Evolutionary conservation across 208 protist genomes (phyloP).

Genomic region (Entamoeba nuttalli): DNA sequence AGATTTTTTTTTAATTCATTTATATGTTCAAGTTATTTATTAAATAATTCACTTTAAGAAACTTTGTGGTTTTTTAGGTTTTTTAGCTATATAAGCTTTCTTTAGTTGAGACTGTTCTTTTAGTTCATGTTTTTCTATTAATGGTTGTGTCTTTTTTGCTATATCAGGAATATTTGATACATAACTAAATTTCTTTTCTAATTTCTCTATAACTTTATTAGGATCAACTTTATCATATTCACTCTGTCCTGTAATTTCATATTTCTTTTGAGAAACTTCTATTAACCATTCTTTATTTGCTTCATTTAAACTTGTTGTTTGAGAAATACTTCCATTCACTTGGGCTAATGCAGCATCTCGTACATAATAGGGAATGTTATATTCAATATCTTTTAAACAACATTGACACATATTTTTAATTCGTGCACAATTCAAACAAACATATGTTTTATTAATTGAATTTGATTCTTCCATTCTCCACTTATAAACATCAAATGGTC

Average conservation of each 20-base stretch:
- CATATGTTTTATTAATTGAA: slow-evolving; percentile 52
- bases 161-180: not conserved
- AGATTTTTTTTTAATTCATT: too few species aligned
- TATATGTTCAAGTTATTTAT: too few species aligned
- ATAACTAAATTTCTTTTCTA: not conserved
- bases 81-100: not conserved
- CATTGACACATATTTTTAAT: slow-evolving; percentile 65
- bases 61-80: not conserved
- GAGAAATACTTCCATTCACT: not conserved
- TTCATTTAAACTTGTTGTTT: not conserved
- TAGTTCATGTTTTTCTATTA: not conserved
- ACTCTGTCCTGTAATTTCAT: not conserved
- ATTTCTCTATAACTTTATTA: not conserved
- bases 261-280: not conserved
- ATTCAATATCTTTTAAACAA: slow-evolving; percentile 60
- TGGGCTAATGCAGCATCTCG: slow-evolving; percentile 40
- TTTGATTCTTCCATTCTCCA: slow-evolving; percentile 44
- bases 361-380: slow-evolving; percentile 57
- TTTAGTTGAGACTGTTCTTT: not conserved
- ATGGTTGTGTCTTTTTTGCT: not conserved
- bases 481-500: slow-evolving; percentile 47
- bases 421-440: slow-evolving; percentile 60
- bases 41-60: not conserved
- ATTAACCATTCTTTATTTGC: not conserved
- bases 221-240: not conserved